Evolutionary conservation across 1,284 basidiomycete species (phyloP).

Genomic region (Exobasidium rhododendri): DNA sequence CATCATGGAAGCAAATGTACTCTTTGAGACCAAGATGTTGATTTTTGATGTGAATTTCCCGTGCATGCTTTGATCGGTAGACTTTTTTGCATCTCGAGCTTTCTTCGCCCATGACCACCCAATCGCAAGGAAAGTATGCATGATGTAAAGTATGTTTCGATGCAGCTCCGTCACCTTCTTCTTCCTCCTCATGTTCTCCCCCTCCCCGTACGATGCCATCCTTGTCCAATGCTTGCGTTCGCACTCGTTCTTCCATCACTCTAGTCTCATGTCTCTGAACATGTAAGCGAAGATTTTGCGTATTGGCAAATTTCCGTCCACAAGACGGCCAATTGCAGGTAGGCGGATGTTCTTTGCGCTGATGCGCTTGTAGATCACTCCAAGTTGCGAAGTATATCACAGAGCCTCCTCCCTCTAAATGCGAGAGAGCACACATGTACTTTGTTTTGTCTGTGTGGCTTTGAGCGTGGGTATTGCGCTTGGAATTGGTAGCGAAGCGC

Average conservation of each 20-base stretch:
- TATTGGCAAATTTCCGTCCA: neutral
- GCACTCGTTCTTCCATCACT: neutral
- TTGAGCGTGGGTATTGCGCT: constrained; percentile 7
- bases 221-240: neutral
- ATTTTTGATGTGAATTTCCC: constrained; percentile 12
- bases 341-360: constrained; percentile 5
- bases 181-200: neutral
- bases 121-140: neutral
- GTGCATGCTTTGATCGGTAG: constrained; percentile 7
- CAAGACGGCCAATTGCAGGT: constrained; percentile 5
- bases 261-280: neutral
- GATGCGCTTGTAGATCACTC: constrained; percentile 6
- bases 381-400: neutral
- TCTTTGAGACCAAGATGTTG: constrained; percentile 10
- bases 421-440: neutral
- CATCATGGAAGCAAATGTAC: constrained; percentile 2
- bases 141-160: neutral
- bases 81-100: constrained; percentile 10
- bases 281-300: constrained; percentile 7
- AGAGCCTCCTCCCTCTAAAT: neutral
- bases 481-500: constrained; percentile 1
- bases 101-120: neutral
- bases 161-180: neutral
- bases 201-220: too few species aligned
- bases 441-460: neutral